These are phyloP conservation scores for Talaromyces rugulosus DNA, from an alignment of 2,329 filamentous ascomycete genomes.

Conservation along the genomic window DNA sequence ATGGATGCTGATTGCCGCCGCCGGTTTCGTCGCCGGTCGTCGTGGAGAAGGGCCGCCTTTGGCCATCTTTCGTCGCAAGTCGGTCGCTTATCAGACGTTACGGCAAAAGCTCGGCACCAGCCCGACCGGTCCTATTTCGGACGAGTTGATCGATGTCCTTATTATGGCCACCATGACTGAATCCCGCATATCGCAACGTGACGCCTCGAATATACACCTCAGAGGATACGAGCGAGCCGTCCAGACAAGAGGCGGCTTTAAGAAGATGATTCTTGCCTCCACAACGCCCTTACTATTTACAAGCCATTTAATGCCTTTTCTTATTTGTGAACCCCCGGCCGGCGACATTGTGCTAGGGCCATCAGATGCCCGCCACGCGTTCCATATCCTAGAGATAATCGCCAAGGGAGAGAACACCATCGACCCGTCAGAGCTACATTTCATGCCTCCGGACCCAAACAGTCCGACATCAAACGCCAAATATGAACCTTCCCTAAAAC, in stretches of 20 bases:
- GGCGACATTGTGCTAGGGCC: neutral
- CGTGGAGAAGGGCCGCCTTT: neutral
- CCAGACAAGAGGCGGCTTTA: neutral
- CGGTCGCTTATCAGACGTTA: neutral
- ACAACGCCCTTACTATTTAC: neutral
- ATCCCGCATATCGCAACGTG: neutral
- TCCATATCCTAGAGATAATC: neutral
- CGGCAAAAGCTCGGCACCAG: neutral
- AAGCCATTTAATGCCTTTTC: conserved; percentile 4
- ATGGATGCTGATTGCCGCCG: conserved; percentile 7
- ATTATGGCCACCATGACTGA: conserved; percentile 5
- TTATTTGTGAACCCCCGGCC: neutral
- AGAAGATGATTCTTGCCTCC: conserved; percentile 3
- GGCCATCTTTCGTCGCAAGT: neutral
- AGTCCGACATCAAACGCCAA: neutral
- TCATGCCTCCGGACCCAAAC: neutral
- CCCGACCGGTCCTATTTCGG: neutral
- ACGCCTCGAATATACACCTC: conserved; percentile 1
- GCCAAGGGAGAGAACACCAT: neutral
- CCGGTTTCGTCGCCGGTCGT: neutral
- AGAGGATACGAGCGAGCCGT: conserved; percentile 2
- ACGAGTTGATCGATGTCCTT: neutral
- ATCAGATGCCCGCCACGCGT: neutral
- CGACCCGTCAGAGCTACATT: neutral
- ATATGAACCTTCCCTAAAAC: neutral